Evolutionary conservation across 768 basidiomycete species (phyloP).

Genomic region (Flagelloscypha sp.): DNA sequence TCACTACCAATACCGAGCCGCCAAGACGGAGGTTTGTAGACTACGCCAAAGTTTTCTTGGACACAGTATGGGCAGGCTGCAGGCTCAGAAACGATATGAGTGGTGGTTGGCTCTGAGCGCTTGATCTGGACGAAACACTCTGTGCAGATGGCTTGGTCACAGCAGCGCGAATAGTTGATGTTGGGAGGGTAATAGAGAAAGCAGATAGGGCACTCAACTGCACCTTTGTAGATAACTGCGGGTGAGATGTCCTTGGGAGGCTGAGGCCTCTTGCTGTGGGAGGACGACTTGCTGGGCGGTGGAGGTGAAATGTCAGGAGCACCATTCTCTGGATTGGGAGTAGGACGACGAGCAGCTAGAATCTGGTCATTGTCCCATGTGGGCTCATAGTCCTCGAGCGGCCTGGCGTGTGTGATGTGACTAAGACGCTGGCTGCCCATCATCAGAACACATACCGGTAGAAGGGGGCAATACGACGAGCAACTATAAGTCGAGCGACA

Average conservation of each 20-base stretch:
- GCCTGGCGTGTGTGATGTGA: too few species aligned
- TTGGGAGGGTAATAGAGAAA: slow-evolving; percentile 97
- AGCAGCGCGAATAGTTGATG: slow-evolving; percentile 95
- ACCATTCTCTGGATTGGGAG: slow-evolving; percentile 44
- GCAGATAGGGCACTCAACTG: slow-evolving; percentile 95
- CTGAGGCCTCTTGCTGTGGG: slow-evolving; percentile 46
- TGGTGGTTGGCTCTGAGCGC: slow-evolving; percentile 87
- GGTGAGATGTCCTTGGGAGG: slow-evolving; percentile 63
- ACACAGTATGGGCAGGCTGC: slow-evolving; percentile 98
- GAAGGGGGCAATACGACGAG: slow-evolving; percentile 88
- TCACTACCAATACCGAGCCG: slow-evolving; percentile 73
- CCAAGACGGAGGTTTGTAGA: slow-evolving; percentile 80
- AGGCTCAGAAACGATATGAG: slow-evolving; percentile 92
- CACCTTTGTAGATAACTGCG: slow-evolving; percentile 73
- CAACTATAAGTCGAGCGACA: slow-evolving; percentile 81
- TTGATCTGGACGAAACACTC: slow-evolving; percentile 99
- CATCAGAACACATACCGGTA: too few species aligned
- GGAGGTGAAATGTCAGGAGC: slow-evolving; percentile 27
- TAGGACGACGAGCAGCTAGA: slow-evolving; percentile 68
- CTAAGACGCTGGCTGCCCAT: too few species aligned
- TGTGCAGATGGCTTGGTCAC: slow-evolving; percentile 97
- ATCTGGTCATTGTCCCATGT: slow-evolving; percentile 87
- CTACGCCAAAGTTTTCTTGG: slow-evolving; percentile 92
- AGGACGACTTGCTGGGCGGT: slow-evolving; percentile 24
- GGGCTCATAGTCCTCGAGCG: slow-evolving; percentile 87